Evolutionary conservation across 331 rosid genomes (phyloP), one percentile per base, ranked within the genome.

Genomic region (Rosa hybrid): DNA sequence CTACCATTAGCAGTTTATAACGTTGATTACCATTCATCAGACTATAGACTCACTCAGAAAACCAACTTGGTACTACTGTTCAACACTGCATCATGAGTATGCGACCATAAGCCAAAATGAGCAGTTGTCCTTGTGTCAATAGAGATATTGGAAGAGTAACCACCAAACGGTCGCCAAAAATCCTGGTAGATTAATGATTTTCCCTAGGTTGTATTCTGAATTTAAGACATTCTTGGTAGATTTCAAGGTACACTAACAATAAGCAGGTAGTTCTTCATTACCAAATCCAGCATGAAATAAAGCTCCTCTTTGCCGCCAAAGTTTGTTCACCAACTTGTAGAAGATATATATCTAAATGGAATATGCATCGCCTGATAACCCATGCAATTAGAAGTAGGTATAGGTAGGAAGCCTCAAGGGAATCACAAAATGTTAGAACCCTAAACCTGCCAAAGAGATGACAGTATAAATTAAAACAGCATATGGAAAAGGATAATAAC

Each of bases 361-460:
- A 54, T 85, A 77, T 30, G 86, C 88, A 80, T 79, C 82, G 30
- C 70, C 92, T 56, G 82, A 72, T 82, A 78, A 83, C 70, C 78
- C 74, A 77, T 34, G 74, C 63, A 81, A 38, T 38, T 82, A 72
- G 81, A 80, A 76, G 87, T 78, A 81, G 74, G 81, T 78, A 82
- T 3, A 64, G 64, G 79, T 49, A 67, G 83, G 86, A 86, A 81
- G 89, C 83, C 86, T 73, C 80, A 57, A 74, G 86, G 81, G 83
- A 86, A 89, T 76, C 77, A 85, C 46, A 76, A 83, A 85, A 77
- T 44, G 80, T 77, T 83, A 83, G 79, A 90, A 64, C 34, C 50
- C 90, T 85, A 89, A 12, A 86, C 90, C 98, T 93, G 99, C 86
- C 75, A 74, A 76, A 82, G 73, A 50, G 48, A 70, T 18, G 44